Base-by-base conservation (phyloP, 1,284 basidiomycete genomes). In the Boletellus deceptivus region DNA sequence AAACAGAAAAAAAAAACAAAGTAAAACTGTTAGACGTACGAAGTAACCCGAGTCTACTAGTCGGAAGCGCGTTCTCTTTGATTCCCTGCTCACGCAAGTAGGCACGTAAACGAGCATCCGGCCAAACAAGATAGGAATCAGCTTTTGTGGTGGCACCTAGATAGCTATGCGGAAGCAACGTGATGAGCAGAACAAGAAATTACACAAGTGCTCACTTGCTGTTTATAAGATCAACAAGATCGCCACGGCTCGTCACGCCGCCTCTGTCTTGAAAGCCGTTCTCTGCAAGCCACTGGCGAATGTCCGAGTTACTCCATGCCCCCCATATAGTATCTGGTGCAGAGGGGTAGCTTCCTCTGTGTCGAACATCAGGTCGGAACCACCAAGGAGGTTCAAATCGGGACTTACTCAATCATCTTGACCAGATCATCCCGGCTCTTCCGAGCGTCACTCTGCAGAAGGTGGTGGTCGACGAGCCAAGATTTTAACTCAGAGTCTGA, bases 91-190 rank as follows among this genome's bases (percentile, higher is more conserved):
- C 81, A 52, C 90, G 80, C 27, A 94, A 78, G 67, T 86, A 92
- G 1, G 89, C 90, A 48, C 92, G 86, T 29, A 95, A 80, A 41
- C 91, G 82, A 3, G 92, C 89, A 61, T 94, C 91, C 14, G 92
- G 91, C 92, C 92, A 95, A n/a, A 80, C 77, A 45, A 93, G 74
- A 69, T 92, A 93, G 1, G 80, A 73, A 4, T 82, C 78, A 7
- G 76, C 72, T 35, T 73, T 73, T 1, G 70, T 62, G 20, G 71
- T 69, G 24, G 62, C 57, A 56, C 57, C 60, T 1, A 49, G 20
- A 13, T 58, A 55, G 40, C 65, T 68, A 35, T 10, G 1, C 17
- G 35, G 8, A 5, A 22, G 44, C 29, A 43, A 14, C 6, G 35
- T 6, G 18, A 41, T 17, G 5, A 18, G 10, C 6, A 0, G n/a